Base-by-base conservation (phyloP, 495 filamentous ascomycete genomes). In the Entonaema liquescens region DNA sequence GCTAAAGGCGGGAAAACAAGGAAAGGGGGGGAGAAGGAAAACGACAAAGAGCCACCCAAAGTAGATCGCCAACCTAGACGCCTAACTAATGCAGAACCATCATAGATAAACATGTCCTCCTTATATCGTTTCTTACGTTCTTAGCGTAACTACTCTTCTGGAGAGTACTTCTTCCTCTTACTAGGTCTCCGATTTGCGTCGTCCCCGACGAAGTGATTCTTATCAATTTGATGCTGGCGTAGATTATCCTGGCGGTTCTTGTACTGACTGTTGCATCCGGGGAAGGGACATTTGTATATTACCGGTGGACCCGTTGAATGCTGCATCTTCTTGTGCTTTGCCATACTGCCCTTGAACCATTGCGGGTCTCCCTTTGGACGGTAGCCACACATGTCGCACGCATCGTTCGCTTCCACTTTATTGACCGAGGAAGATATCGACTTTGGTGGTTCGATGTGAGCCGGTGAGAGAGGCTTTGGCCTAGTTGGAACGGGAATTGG, bases 301-400 rank as follows among this genome's bases (percentile, higher is more conserved):
- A 73, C 69, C 11, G 81, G 81, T 9, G 81, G 81, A 13, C 70
- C 76, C 2, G 67, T 66, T 59, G 81, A 82, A 73, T 85, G 83
- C 65, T 83, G 78, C 70, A 83, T 77, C 62, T 81, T 84, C 75
- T 76, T 81, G 70, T 85, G 83, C 72, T 85, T 85, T 61, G 82
- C 79, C 83, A 85, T 84, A 73, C 82, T 84, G 19, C 83, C 83
- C 58, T 81, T 82, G 65, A 84, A 85, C 83, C 83, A 85, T 59
- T 82, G 80, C n/a, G 83, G 83, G 54, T 83, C 79, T 12, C 83
- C 83, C 67, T 83, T 82, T 2, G 83, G 83, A 5, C 82, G 80
- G 74, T 85, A 85, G 1, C 80, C 83, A 68, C 83, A 85, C 54
- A 83, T 71, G 21, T 84, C 79, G 59, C 83, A 85, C 40, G 74